phyloP scores from a whole-genome alignment of 768 basidiomycete genomes.

The Gautieria morchelliformis region DNA sequence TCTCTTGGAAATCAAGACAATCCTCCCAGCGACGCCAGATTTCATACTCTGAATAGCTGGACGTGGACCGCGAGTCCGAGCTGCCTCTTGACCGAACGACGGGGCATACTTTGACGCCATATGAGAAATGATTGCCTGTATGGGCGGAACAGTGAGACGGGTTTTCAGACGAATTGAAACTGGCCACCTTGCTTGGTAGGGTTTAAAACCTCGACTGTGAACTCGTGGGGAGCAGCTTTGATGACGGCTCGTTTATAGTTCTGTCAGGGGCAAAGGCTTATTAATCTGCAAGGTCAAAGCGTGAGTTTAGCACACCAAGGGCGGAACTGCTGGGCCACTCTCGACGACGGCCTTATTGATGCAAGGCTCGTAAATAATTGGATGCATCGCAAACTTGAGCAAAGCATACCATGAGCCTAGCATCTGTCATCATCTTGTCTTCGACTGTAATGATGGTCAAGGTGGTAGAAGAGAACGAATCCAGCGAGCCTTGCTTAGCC shows the following conservation, averaged over 20 bases:
- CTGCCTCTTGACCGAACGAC: constrained; percentile 18
- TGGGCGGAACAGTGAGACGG: neutral
- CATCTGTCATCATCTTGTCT: neutral
- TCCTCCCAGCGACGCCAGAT: constrained; percentile 81
- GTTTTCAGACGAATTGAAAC: neutral
- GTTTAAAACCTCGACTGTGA: constrained; percentile 47
- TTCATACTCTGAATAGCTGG: constrained; percentile 43
- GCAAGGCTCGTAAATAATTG: neutral
- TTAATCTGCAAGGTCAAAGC: neutral
- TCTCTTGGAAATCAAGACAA: constrained; percentile 66
- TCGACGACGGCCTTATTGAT: neutral
- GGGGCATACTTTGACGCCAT: constrained; percentile 53
- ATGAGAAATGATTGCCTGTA: constrained; percentile 43
- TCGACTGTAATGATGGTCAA: neutral
- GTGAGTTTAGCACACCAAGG: neutral
- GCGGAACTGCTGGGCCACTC: neutral
- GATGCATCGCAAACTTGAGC: neutral
- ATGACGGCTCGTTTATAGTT: constrained; percentile 53
- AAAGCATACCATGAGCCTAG: neutral
- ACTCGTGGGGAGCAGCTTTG: constrained; percentile 47
- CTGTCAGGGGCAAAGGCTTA: constrained; percentile 23
- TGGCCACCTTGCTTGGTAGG: constrained; percentile 48
- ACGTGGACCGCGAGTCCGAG: constrained; percentile 24
- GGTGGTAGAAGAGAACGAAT: neutral
- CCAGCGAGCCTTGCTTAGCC: neutral